These are phyloP conservation scores for Immersiella caudata DNA, from an alignment of 495 filamentous ascomycete species.

Conservation along the genomic window DNA sequence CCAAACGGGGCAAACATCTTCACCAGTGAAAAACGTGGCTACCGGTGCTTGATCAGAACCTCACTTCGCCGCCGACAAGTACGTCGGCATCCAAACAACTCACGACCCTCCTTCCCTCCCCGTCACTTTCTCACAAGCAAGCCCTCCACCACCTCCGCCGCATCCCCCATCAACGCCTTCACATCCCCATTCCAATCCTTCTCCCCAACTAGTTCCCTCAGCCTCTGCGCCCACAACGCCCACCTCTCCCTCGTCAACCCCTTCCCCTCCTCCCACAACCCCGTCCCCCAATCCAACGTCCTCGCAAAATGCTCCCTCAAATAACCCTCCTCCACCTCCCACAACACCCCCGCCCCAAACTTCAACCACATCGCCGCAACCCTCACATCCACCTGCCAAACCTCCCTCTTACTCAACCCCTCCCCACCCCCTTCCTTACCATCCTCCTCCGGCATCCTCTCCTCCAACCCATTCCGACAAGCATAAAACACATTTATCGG, in stretches of 20 bases:
- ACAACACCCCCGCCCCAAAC: slow-evolving; percentile 3
- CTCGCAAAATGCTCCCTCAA: not conserved
- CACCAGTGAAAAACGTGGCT: no score
- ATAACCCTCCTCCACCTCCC: slow-evolving; percentile 3
- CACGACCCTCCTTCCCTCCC: no score
- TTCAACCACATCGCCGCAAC: slow-evolving; percentile 8
- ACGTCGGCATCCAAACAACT: no score
- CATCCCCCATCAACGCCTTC: not conserved
- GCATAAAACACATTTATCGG: slow-evolving; percentile 11
- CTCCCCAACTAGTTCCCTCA: slow-evolving; percentile 8
- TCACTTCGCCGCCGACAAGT: no score
- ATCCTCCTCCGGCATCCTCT: not conserved
- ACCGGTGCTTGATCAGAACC: no score
- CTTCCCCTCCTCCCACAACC: slow-evolving; percentile 3
- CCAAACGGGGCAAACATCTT: no score
- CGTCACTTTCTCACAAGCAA: not conserved
- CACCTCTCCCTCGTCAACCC: slow-evolving; percentile 17
- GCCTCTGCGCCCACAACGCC: slow-evolving; percentile 14
- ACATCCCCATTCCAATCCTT: not conserved
- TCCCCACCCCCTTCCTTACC: not conserved
- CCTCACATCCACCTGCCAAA: slow-evolving; percentile 13
- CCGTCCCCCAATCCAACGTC: slow-evolving; percentile 15
- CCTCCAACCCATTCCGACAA: not conserved
- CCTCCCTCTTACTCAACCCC: not conserved
- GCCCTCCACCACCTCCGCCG: slow-evolving; percentile 2